Evolutionary conservation across 176 grass and related monocot genomes (phyloP), one percentile per base, ranked within the genome.

Genomic region (Zoysia pacifica): DNA sequence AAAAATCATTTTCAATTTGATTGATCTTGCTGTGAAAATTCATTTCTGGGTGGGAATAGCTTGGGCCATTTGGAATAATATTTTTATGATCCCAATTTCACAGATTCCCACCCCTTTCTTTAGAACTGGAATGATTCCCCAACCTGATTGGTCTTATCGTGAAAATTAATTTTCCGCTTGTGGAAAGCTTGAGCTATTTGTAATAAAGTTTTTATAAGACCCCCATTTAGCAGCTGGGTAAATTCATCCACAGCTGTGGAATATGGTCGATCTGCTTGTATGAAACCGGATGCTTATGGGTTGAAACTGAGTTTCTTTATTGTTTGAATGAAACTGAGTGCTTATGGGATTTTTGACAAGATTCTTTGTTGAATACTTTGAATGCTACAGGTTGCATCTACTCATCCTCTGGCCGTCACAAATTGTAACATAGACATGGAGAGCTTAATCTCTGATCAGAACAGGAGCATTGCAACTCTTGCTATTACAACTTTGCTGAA

Each of bases 391-490:
- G 96, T 99, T 84, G 96, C 96, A 70, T 91, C 89, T 68, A 88
- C 88, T 81, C 92, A 99, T 90, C 96, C 96, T 76, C 79, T 99
- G 84, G 96, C 92, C 3, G 96, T 99, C 66, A 95, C 96, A 53
- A 99, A 95, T 78, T 99, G 96, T 85, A 99, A 99, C 82, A 99
- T 99, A 73, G 96, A 99, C 74, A 95, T 95, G 92, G 96, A 99
- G 83, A 99, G 92, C 85, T 90, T 99, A 85, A 99, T 99, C 41
- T 94, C 96, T 69, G 96, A 99, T 80, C 93, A 94, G 76, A 99
- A 99, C 72, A 93, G 92, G 81, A 99, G 96, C 90, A 95, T 99
- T 67, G 96, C 92, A 28, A 99, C 96, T 65, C 96, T 99, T 73
- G 96, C 96, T 1, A 99, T 99, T 69, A 99, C 96, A 70, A 99